A percentile compares a stretch with the other conserved stretches of the same genome.
Conservation (phyloP, 2,329 filamentous ascomycete species). For the Colletotrichum liaoningense region DNA sequence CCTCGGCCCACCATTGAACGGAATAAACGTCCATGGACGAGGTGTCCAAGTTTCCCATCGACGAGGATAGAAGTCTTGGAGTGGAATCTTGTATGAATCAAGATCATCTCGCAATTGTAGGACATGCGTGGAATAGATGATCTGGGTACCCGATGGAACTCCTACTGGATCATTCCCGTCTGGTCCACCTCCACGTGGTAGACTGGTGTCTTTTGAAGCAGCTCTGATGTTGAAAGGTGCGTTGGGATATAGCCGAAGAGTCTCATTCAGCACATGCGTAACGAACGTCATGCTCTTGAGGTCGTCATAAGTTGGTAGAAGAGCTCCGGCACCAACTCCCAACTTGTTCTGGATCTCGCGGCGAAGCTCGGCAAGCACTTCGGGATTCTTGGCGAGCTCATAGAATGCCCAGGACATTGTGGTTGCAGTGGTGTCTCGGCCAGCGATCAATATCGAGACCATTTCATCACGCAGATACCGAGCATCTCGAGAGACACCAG, state of each 20-base stretch:
- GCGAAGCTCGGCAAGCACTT: constrained; percentile 55
- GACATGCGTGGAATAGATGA: constrained; percentile 10
- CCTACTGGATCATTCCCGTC: constrained; percentile 62
- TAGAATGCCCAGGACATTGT: constrained; percentile 61
- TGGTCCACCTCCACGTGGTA: constrained; percentile 69
- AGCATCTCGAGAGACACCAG: constrained; percentile 69
- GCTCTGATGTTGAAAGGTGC: constrained; percentile 84
- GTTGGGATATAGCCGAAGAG: constrained; percentile 79
- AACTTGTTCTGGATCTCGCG: constrained; percentile 55
- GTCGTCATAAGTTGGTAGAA: constrained; percentile 39
- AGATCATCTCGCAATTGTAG: not conserved
- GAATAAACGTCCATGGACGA: constrained; percentile 62
- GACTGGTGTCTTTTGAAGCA: constrained; percentile 77
- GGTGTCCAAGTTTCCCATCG: constrained; percentile 55
- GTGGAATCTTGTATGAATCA: not conserved
- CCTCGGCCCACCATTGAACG: constrained; percentile 39
- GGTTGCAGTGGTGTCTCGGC: constrained; percentile 65
- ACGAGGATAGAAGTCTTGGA: not conserved
- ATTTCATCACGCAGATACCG: constrained; percentile 80
- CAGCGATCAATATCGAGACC: constrained; percentile 73
- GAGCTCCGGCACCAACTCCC: constrained; percentile 49
- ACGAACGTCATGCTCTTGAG: constrained; percentile 78
- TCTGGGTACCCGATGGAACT: constrained; percentile 41
- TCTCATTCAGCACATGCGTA: constrained; percentile 78
- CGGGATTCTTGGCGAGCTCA: constrained; percentile 51